Evolutionary conservation across 495 filamentous ascomycete genomes (phyloP), one percentile per base, ranked within the genome.

Genomic region (Penicillium lividum): DNA sequence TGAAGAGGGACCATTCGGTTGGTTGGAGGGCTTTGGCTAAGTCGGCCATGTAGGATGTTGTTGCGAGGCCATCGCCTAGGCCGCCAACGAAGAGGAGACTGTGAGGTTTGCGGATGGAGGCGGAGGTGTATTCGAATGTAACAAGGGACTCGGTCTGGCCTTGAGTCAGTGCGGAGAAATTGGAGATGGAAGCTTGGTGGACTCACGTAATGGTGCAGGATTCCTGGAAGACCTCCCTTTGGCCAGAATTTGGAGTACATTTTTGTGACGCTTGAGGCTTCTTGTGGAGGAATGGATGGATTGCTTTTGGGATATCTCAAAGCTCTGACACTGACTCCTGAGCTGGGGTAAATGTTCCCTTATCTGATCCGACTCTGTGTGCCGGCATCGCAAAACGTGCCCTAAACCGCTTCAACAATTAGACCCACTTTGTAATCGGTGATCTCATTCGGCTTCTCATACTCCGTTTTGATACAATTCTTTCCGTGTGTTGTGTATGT

Each of bases 61-160:
- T 89, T 38, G 88, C 82, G 45, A 92, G 83, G 48, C 88, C 89
- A 75, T 94, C 92, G 57, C 84, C 86, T 15, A 97, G 84, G 16
- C 93, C 93, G 58, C 86, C 87, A 51, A 96, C 80, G 73, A 93
- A 95, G 60, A 97, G 71, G 33, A 97, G 74, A 22, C 85, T 86
- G 75, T 95, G 85, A 30, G 76, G 73, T 64, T 76, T 71, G n/a
- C 57, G 65, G 45, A 59, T 44, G 7, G 68, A 42, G 30, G 38
- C 56, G 50, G 68, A 60, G 5, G 72, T 71, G 54, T 71, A 80
- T 71, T 81, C 77, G 53, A 80, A 80, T 5, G 75, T 68, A 36
- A 77, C 69, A 16, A 79, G 75, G 33, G 71, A 75, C 58, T 80
- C 78, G 7, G 77, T 80, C 77, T 80, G 44, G 10, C 5, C 7